Evolutionary conservation across 305 asterid genomes (phyloP).

Genomic region (Fraxinus angustifolia): DNA sequence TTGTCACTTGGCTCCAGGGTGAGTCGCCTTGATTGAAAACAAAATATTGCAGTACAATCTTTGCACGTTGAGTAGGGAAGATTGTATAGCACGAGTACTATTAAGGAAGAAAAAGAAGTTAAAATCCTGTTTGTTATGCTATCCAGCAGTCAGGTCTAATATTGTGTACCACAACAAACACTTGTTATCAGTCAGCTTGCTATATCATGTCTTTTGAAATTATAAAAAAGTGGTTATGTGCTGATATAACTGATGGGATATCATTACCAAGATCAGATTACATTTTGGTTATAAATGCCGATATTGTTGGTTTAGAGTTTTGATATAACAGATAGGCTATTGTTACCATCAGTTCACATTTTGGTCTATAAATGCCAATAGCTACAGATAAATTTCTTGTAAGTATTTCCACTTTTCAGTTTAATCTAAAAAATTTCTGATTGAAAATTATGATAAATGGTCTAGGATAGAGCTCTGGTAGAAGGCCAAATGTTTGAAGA

Average conservation of each 20-base stretch:
- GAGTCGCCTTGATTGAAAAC: conserved; percentile 31
- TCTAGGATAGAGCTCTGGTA: conserved; percentile 71
- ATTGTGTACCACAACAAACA: background rate
- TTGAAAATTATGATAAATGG: conserved; percentile 23
- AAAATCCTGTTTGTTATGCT: background rate
- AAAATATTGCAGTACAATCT: background rate
- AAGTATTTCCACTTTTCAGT: background rate
- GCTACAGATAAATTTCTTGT: background rate
- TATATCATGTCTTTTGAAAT: background rate
- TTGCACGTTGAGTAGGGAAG: background rate
- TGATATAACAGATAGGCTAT: background rate
- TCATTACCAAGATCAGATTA: background rate
- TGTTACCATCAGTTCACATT: background rate
- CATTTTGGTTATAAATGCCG: background rate
- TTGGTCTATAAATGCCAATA: background rate
- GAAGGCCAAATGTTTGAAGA: conserved; percentile 52
- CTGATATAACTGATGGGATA: background rate
- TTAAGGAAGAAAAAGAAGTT: background rate
- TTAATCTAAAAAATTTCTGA: conserved; percentile 17
- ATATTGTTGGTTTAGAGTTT: background rate
- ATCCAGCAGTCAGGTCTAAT: background rate
- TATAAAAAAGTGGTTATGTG: background rate
- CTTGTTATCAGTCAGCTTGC: background rate
- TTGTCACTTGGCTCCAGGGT: conserved; percentile 69
- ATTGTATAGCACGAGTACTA: background rate